Conservation (phyloP, 2,329 filamentous ascomycete species). For the Lecanicillium sp. region DNA sequence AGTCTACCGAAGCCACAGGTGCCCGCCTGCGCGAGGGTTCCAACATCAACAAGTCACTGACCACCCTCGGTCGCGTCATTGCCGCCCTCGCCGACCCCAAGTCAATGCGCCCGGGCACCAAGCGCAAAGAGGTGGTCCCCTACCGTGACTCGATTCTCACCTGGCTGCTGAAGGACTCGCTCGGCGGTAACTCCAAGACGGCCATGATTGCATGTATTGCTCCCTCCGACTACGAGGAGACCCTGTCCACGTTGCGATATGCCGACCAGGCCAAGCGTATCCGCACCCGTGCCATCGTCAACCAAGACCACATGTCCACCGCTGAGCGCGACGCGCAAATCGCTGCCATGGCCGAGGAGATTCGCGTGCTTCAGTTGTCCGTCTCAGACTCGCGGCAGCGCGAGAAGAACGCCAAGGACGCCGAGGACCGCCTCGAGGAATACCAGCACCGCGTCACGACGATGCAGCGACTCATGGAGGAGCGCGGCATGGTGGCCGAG, state of each 20-base stretch:
- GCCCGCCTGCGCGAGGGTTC: conserved; percentile 86
- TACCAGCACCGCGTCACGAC: conserved; percentile 85
- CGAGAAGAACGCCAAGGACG: conserved; percentile 70
- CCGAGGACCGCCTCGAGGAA: conserved; percentile 83
- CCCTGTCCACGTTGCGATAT: conserved; percentile 89
- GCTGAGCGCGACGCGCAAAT: conserved; percentile 95
- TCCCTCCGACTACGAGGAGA: conserved; percentile 94
- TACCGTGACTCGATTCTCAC: conserved; percentile 83
- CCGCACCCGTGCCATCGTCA: conserved; percentile 87
- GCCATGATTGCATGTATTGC: conserved; percentile 99
- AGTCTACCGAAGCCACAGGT: conserved; percentile 91
- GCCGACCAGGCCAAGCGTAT: conserved; percentile 97
- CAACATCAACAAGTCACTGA: conserved; percentile 98
- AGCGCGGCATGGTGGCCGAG: conserved; percentile 81
- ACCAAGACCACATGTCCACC: conserved; percentile 88
- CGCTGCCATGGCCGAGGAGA: conserved; percentile 89
- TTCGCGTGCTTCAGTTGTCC: conserved; percentile 74
- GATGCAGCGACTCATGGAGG: conserved; percentile 96
- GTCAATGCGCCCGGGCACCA: conserved; percentile 43
- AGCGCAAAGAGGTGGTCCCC: conserved; percentile 65
- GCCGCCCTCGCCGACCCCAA: conserved; percentile 76
- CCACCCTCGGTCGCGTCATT: conserved; percentile 91
- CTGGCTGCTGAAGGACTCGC: conserved; percentile 89
- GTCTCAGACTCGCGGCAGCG: conserved; percentile 58
- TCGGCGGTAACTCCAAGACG: conserved; percentile 96